phyloP scores from a whole-genome alignment of 2,329 filamentous ascomycete species.

The Fusarium incarnatum region DNA sequence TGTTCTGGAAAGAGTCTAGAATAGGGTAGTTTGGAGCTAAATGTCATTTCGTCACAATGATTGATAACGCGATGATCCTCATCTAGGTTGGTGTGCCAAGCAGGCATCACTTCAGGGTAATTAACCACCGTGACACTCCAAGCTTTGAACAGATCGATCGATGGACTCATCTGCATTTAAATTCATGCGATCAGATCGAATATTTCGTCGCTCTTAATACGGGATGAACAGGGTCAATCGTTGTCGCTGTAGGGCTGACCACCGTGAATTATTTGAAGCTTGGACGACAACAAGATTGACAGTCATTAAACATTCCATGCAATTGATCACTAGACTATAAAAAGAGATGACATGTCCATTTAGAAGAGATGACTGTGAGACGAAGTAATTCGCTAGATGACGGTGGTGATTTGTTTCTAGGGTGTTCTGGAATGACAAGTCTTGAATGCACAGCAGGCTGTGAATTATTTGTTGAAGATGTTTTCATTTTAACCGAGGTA shows the following conservation, averaged over 20 bases:
- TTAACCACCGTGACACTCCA: not conserved
- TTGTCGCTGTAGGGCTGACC: not conserved
- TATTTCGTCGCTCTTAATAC: not conserved
- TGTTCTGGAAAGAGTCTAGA: conserved; percentile 4
- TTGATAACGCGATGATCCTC: conserved; percentile 6
- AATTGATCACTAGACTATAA: not conserved
- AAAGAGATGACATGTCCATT: not conserved
- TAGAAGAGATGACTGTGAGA: not conserved
- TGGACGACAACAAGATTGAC: not conserved
- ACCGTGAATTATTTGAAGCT: not conserved
- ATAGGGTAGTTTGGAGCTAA: not conserved
- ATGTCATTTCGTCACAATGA: not conserved
- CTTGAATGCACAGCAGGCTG: not conserved
- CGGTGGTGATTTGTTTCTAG: not conserved
- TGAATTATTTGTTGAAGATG: not conserved
- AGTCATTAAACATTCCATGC: conserved; percentile 8
- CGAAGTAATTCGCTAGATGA: not conserved
- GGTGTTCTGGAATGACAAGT: conserved; percentile 3
- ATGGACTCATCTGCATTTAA: not conserved
- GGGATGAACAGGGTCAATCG: not conserved
- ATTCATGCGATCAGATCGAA: not conserved
- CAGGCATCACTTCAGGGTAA: not conserved
- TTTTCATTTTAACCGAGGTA: not conserved
- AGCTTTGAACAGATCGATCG: not conserved
- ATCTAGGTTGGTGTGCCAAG: not conserved